A percentile compares a stretch with the other conserved stretches of the same genome.
These are phyloP conservation scores for Suillus discolor DNA, from an alignment of 768 basidiomycete species.

Conservation along the genomic window DNA sequence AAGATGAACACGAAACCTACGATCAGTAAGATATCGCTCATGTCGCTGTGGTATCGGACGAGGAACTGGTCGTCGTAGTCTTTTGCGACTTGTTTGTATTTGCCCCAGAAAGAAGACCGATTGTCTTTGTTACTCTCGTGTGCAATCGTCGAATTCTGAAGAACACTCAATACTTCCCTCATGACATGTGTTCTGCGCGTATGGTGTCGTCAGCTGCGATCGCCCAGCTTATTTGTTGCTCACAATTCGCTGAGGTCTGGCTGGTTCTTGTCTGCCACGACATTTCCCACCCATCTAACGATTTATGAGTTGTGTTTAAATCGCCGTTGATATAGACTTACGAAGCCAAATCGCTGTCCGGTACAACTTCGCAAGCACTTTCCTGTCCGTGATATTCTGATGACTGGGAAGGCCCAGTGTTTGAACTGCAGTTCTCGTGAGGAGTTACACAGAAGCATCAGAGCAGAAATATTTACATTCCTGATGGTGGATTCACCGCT, in stretches of 20 bases:
- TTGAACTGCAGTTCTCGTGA: not conserved
- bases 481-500: not conserved
- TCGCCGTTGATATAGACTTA: not conserved
- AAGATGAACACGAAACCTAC: constrained; percentile 12
- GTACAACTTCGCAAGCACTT: not conserved
- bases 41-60: constrained; percentile 15
- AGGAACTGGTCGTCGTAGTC: constrained; percentile 19
- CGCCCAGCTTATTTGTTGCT: too few species aligned
- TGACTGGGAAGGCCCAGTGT: not conserved
- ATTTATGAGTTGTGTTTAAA: not conserved
- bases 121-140: too few species aligned
- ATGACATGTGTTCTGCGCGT: too few species aligned
- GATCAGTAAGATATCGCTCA: constrained; percentile 21
- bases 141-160: too few species aligned
- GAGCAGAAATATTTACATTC: not conserved
- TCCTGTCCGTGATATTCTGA: not conserved
- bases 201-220: too few species aligned
- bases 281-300: too few species aligned
- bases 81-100: too few species aligned
- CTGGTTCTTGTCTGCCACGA: too few species aligned
- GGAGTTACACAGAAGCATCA: not conserved
- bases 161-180: too few species aligned
- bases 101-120: too few species aligned
- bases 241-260: too few species aligned
- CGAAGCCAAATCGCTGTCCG: not conserved